These are phyloP conservation scores for Colletotrichum lentis DNA, from an alignment of 2,329 filamentous ascomycete genomes.

Conservation along the genomic window DNA sequence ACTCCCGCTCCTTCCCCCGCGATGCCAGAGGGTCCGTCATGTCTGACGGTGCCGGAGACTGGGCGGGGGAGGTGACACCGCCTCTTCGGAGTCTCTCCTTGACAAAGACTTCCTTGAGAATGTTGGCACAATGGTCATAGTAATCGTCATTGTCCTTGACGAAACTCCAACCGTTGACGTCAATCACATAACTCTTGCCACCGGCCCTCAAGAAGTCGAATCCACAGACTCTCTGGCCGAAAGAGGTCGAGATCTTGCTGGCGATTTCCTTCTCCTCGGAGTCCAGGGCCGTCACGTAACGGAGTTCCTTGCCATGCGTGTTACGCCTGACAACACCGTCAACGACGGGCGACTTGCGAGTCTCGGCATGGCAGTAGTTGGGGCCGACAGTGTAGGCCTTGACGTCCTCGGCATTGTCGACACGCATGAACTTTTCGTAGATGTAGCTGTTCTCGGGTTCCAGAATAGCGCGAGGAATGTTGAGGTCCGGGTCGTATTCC, in stretches of 20 bases:
- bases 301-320: conserved; percentile 94
- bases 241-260: conserved; percentile 86
- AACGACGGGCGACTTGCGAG: conserved; percentile 94
- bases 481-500: conserved; percentile 83
- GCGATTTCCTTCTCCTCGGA: conserved; percentile 86
- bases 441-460: conserved; percentile 87
- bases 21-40: conserved; percentile 46
- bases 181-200: conserved; percentile 94
- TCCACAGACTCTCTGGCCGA: conserved; percentile 93
- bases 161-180: conserved; percentile 99
- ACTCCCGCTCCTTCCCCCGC: conserved; percentile 53
- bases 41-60: conserved; percentile 58
- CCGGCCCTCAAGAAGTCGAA: conserved; percentile 91
- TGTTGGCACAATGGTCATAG: conserved; percentile 88
- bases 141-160: conserved; percentile 99
- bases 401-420: conserved; percentile 97
- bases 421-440: conserved; percentile 95
- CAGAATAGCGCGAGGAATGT: conserved; percentile 79
- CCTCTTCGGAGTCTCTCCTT: conserved; percentile 75
- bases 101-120: conserved; percentile 87
- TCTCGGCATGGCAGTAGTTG: conserved; percentile 94
- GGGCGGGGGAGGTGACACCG: conserved; percentile 65
- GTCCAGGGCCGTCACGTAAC: conserved; percentile 88
- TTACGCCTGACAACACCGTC: conserved; percentile 96
- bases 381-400: conserved; percentile 98